Base-by-base conservation (phyloP, 1,284 basidiomycete species). In the Ceratobasidium sp. region DNA sequence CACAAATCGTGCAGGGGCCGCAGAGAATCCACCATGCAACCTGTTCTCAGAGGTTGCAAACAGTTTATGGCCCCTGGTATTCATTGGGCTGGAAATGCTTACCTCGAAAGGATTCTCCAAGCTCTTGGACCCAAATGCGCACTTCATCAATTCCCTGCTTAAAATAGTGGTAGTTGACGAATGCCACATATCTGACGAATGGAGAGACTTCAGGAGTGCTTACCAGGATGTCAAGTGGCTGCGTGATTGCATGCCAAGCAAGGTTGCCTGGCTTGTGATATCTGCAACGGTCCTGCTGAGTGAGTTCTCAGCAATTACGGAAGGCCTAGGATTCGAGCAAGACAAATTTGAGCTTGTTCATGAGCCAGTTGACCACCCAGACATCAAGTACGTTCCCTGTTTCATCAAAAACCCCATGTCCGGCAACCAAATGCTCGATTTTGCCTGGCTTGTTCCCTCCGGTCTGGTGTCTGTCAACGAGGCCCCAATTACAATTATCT, bases 151-250 rank as follows among this genome's bases (percentile, higher is more conserved):
- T 8, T 19, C 17, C 0, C 15, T n/a, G n/a, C 17, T 64, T 0
- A 19, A 43, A 19, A 3, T 6, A 8, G 34, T 64, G 8, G 13
- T 13, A 9, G 25, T 64, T 7, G 62, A 64, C n/a, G 62, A 64
- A 29, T 64, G 62, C 40, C 62, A 64, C 37, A 19, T 64, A 0
- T 43, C 62, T 1, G 43, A 43, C 22, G 62, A 64, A 29, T 64
- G 62, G 62, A 64, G 25, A 22, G 62, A 46, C 9, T 64, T 64
- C 19, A 34, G 62, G 19, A 43, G 19, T 3, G 17, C 37, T 1
- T 64, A 44, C 62, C 37, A 25, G 62, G 37, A 64, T 44, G 37
- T 64, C 4, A 46, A 43, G 19, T 37, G 62, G 8, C 62, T 64
- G n/a, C 34, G 43, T 13, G 40, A 64, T 25, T 37, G 62, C 2